Evolutionary conservation across 768 basidiomycete genomes (phyloP).

Genomic region (Lentinula raphanica): DNA sequence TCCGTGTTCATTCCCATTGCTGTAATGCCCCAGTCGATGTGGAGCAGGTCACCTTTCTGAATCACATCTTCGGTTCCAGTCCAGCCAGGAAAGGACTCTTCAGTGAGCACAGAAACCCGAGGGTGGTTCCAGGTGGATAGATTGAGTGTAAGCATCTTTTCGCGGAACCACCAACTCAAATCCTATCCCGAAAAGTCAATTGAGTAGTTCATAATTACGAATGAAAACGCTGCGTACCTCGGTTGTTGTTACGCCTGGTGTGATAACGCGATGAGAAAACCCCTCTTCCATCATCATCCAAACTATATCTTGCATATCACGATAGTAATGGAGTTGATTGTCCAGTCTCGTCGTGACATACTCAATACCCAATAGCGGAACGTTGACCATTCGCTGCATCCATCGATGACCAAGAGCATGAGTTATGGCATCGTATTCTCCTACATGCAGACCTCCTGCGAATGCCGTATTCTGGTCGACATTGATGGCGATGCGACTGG

Average conservation of each 20-base stretch:
- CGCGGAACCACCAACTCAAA: conserved; percentile 50
- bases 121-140: conserved; percentile 51
- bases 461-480: conserved; percentile 42
- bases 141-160: conserved; percentile 42
- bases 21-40: conserved; percentile 51
- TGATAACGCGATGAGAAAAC: conserved; percentile 38
- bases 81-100: conserved; percentile 39
- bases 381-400: conserved; percentile 34
- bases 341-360: conserved; percentile 38
- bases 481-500: conserved; percentile 41
- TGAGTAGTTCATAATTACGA: not conserved
- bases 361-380: conserved; percentile 44
- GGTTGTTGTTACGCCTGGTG: conserved; percentile 40
- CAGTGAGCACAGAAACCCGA: conserved; percentile 38
- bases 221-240: conserved; percentile 8
- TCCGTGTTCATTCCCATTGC: conserved; percentile 53
- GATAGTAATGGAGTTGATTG: conserved; percentile 40
- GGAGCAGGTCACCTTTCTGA: conserved; percentile 44
- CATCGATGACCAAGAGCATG: conserved; percentile 36
- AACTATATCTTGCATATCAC: conserved; percentile 40
- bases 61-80: conserved; percentile 34
- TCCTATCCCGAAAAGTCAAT: conserved; percentile 27
- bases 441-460: conserved; percentile 44
- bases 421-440: conserved; percentile 35
- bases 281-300: conserved; percentile 53